Base-by-base conservation (phyloP, 805 yeast genomes). In the Metschnikowia rubicola region DNA sequence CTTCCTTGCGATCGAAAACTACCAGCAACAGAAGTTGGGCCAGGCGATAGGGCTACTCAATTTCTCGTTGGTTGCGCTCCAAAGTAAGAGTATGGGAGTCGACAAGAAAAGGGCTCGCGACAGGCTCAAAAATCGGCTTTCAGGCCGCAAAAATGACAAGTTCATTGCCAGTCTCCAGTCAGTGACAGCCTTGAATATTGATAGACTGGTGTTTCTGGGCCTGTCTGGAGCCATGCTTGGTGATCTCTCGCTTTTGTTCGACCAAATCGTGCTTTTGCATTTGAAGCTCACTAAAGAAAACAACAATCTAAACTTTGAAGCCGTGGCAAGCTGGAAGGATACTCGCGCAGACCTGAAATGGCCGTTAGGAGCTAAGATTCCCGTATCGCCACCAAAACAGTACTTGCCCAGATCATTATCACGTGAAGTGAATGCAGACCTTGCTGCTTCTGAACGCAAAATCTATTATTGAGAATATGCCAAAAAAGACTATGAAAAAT, bases 11-110 rank as follows among this genome's bases (percentile, higher is more conserved):
- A 64, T 75, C 34, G 80, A 76, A 40, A 58, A 63, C 43, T 76
- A 76, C 55, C 76, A 75, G 48, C 67, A 74, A 40, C 64, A 67
- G 43, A 66, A 70, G 34, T 43, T 76, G 15, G 81, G 81, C 8
- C 65, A 64, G n/a, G 71, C 77, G 4, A 64, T 77, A 35, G 81
- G 80, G 2, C 62, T 74, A 30, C 54, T 76, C 3, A 70, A 74
- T 47, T 63, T 61, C 38, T 51, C 73, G 19, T 57, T 73, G 10
- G 49, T 72, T 10, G 56, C 60, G 29, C 57, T 73, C 21, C 77
- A 73, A 48, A 66, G 68, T 43, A 70, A 68, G 50, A 39, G 43
- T 39, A 17, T 44, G 21, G 47, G 51, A 12, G 45, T 35, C n/a
- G 46, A 26, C 35, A 47, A 57, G 30, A 47, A 28, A 39, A 56